These are phyloP conservation scores for Mucor circinelloides DNA, from an alignment of 371 early-diverging fungal genomes.

Conservation along the genomic window DNA sequence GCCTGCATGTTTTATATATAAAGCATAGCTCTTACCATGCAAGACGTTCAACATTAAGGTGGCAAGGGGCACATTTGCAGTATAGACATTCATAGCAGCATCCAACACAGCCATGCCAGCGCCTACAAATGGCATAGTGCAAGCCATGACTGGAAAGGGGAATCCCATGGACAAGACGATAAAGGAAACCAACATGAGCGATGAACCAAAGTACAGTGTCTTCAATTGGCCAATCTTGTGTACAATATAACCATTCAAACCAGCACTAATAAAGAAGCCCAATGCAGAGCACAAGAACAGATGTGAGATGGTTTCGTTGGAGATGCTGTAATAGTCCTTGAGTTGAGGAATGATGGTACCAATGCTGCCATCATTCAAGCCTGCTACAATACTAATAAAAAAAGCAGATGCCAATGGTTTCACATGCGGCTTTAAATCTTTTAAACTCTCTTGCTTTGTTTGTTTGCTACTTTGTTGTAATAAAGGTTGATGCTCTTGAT, in stretches of 20 bases:
- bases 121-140: conserved; percentile 26
- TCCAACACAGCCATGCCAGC: conserved; percentile 32
- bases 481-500: conserved; percentile 8
- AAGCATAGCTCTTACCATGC: conserved; percentile 31
- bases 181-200: conserved; percentile 14
- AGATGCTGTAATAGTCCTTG: conserved; percentile 25
- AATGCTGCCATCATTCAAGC: conserved; percentile 37
- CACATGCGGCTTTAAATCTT: conserved; percentile 16
- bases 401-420: conserved; percentile 18
- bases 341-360: conserved; percentile 36
- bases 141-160: conserved; percentile 24
- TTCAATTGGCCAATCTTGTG: conserved; percentile 25
- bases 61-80: conserved; percentile 34
- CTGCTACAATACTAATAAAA: conserved; percentile 29
- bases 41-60: conserved; percentile 36
- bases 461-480: conserved; percentile 20
- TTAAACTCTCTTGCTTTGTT: conserved; percentile 15
- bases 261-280: conserved; percentile 33
- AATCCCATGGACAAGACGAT: conserved; percentile 21
- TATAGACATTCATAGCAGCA: conserved; percentile 36
- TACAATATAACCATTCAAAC: conserved; percentile 33
- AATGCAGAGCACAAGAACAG: conserved; percentile 28
- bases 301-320: conserved; percentile 31
- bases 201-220: conserved; percentile 25
- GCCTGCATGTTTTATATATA: not conserved